Evolutionary conservation across 2,329 filamentous ascomycete genomes (phyloP).

Genomic region (Pseudocercospora fijiensis): DNA sequence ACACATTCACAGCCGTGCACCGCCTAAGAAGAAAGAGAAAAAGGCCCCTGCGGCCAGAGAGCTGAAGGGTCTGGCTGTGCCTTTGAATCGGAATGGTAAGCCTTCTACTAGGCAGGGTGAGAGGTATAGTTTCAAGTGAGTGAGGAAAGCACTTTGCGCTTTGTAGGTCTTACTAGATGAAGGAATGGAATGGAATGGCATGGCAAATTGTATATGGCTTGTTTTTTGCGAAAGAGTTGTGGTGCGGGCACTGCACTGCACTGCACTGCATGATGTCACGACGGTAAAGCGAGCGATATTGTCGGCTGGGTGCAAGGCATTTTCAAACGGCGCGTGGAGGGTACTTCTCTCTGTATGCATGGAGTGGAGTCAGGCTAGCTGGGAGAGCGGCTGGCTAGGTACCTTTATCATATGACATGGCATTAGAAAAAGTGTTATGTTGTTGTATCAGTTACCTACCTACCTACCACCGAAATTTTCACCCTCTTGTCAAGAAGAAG

Average conservation of each 20-base stretch:
- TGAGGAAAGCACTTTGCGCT: background rate
- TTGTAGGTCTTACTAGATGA: too few relatives aligned
- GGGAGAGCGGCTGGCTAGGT: background rate
- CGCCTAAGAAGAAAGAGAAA: constrained; percentile 37
- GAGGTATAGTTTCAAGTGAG: constrained; percentile 40
- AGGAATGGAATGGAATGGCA: background rate
- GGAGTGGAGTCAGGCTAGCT: background rate
- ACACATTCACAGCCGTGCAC: constrained; percentile 34
- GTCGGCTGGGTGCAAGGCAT: background rate
- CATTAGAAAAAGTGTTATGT: background rate
- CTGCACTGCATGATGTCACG: background rate
- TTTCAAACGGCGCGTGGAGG: background rate
- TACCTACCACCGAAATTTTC: too few relatives aligned
- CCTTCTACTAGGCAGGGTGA: constrained; percentile 52
- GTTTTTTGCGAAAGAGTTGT: background rate
- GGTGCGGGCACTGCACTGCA: too few relatives aligned
- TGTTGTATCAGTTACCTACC: background rate
- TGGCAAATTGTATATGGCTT: too few relatives aligned
- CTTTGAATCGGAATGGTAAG: constrained; percentile 51
- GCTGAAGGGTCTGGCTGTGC: constrained; percentile 40
- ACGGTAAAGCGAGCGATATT: background rate
- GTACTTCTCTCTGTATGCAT: background rate
- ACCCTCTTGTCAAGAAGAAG: background rate
- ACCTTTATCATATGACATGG: too few relatives aligned
- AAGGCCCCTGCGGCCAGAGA: constrained; percentile 33